A percentile compares a stretch with the other conserved stretches of the same genome.
Conservation (phyloP, 1,284 basidiomycete species). For the Austroboletus rostrupii region DNA sequence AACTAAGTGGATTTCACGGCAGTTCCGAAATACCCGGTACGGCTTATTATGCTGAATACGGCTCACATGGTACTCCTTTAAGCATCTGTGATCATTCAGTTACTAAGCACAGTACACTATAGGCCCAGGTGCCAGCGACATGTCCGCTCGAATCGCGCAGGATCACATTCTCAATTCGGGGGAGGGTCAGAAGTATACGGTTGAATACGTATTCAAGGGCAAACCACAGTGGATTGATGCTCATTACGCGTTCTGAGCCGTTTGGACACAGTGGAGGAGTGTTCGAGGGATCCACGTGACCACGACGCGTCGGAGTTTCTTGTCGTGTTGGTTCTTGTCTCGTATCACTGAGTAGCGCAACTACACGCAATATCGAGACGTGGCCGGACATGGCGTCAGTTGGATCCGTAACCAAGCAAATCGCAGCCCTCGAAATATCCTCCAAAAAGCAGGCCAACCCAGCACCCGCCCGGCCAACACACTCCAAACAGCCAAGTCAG, state of each 20-base stretch:
- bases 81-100: neutral
- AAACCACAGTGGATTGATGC: constrained; percentile 55
- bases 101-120: constrained; percentile 11
- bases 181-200: constrained; percentile 41
- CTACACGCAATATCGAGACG: neutral
- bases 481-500: constrained; percentile 52
- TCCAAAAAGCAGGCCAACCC: constrained; percentile 37
- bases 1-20: neutral
- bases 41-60: constrained; percentile 58
- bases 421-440: constrained; percentile 48
- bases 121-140: constrained; percentile 59
- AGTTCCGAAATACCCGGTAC: constrained; percentile 51
- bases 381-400: constrained; percentile 38
- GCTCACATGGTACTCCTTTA: constrained; percentile 42
- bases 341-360: neutral
- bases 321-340: neutral
- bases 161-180: constrained; percentile 45
- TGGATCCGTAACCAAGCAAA: constrained; percentile 43
- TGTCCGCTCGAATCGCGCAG: constrained; percentile 39
- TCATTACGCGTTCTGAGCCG: constrained; percentile 36
- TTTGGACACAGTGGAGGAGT: too few relatives aligned
- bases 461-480: constrained; percentile 31
- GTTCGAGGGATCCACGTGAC: constrained; percentile 21
- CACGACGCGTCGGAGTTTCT: constrained; percentile 18
- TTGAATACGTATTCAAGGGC: constrained; percentile 48